phyloP scores from a whole-genome alignment of 2,329 filamentous ascomycete species.

The Claviceps cyperi region DNA sequence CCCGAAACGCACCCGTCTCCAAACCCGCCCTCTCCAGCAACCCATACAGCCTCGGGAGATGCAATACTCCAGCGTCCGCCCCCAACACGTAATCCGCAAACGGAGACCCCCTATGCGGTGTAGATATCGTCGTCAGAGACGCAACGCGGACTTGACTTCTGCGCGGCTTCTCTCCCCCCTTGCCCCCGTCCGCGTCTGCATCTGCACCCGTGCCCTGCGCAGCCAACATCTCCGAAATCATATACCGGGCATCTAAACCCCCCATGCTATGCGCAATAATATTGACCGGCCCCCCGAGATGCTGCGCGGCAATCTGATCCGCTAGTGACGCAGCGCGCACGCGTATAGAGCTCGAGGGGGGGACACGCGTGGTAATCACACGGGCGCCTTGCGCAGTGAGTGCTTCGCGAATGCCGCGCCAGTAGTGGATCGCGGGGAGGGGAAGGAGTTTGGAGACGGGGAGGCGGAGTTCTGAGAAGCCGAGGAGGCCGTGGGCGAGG shows the following conservation, averaged over 20 bases:
- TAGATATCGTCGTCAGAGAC: slow-evolving; percentile 39
- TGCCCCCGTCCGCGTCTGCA: neutral
- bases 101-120: slow-evolving; percentile 39
- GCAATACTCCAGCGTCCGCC: slow-evolving; percentile 22
- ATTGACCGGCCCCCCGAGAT: slow-evolving; percentile 39
- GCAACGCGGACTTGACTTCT: slow-evolving; percentile 20
- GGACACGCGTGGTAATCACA: slow-evolving; percentile 47
- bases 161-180: no score
- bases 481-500: slow-evolving; percentile 50
- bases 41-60: slow-evolving; percentile 40
- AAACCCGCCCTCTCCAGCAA: slow-evolving; percentile 36
- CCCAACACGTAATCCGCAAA: slow-evolving; percentile 39
- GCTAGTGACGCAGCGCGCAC: slow-evolving; percentile 44
- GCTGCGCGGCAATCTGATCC: slow-evolving; percentile 26
- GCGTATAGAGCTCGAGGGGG: slow-evolving; percentile 46
- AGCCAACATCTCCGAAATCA: slow-evolving; percentile 35
- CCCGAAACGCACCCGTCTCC: slow-evolving; percentile 44
- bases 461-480: slow-evolving; percentile 44
- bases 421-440: slow-evolving; percentile 46
- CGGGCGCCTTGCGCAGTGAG: slow-evolving; percentile 36
- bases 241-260: slow-evolving; percentile 49
- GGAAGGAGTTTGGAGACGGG: slow-evolving; percentile 40
- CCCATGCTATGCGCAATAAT: slow-evolving; percentile 62
- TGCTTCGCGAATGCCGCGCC: slow-evolving; percentile 48
- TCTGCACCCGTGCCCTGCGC: neutral